phyloP scores from a whole-genome alignment of 129 eudicot species.

The Lactuca saligna region DNA sequence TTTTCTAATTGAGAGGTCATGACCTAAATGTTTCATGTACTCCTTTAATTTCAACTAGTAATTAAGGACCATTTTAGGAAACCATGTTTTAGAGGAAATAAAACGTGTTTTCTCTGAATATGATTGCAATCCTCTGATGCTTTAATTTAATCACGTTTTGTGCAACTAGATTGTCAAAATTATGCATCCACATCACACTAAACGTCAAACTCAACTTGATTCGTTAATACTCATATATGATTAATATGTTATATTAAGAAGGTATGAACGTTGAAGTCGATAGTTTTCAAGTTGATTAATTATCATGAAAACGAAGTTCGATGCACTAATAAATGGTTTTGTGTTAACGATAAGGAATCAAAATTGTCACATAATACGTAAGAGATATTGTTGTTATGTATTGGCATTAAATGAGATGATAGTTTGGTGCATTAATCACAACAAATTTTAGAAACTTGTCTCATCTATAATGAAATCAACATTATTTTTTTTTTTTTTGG shows the following conservation, averaged over 20 bases:
- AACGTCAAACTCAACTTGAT: not conserved
- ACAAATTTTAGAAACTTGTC: not conserved
- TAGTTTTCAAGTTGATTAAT: constrained; percentile 4
- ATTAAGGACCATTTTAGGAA: not conserved
- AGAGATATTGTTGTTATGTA: no score
- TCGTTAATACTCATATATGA: not conserved
- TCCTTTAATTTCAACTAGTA: constrained; percentile 1
- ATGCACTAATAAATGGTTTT: not conserved
- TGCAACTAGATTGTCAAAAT: not conserved
- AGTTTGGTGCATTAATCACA: not conserved
- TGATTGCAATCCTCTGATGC: not conserved
- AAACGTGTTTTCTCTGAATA: not conserved
- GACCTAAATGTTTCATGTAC: constrained; percentile 11
- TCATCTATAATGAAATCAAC: not conserved
- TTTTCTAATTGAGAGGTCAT: constrained; percentile 12
- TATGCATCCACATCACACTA: not conserved
- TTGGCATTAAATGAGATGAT: not conserved
- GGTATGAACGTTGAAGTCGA: not conserved
- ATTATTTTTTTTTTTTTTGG: no score
- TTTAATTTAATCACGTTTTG: not conserved
- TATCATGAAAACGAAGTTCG: constrained; percentile 2
- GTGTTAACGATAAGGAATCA: not conserved
- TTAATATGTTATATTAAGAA: not conserved
- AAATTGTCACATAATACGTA: not conserved
- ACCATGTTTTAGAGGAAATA: constrained; percentile 16